Evolutionary conservation across 192 early-diverging fungal genomes (phyloP).

Genomic region (Umbelopsis vinacea): DNA sequence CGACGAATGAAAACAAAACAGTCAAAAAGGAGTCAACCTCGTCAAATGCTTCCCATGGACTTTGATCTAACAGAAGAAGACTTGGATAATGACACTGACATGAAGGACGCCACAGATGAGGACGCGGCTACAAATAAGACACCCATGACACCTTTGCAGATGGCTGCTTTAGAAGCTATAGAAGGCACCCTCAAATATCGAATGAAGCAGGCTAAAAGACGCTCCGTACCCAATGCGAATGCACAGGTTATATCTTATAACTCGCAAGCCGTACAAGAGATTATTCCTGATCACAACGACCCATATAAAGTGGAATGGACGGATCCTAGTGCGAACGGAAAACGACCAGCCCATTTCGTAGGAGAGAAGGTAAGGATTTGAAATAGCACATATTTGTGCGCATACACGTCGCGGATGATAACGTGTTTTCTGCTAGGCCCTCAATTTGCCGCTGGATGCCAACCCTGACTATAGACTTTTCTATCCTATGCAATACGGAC

Average conservation of each 20-base stretch:
- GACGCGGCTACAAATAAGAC: background rate
- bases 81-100: conserved; percentile 38
- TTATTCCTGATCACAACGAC: conserved; percentile 88
- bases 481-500: conserved; percentile 82
- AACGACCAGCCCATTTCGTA: conserved; percentile 45
- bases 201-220: conserved; percentile 82
- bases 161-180: conserved; percentile 49
- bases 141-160: conserved; percentile 31
- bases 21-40: background rate
- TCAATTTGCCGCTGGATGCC: conserved; percentile 47
- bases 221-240: conserved; percentile 75
- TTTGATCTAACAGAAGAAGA: conserved; percentile 26
- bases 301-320: conserved; percentile 92
- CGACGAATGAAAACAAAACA: conserved; percentile 50
- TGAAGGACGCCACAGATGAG: conserved; percentile 30
- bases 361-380: conserved; percentile 63
- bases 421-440: conserved; percentile 40
- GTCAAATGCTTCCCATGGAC: conserved; percentile 9
- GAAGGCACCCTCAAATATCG: conserved; percentile 74
- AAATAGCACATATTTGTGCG: background rate
- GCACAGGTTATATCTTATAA: conserved; percentile 78
- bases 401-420: background rate
- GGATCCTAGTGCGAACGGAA: conserved; percentile 45
- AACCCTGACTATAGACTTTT: conserved; percentile 53
- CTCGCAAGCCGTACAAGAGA: conserved; percentile 60